A percentile compares a stretch with the other conserved stretches of the same genome.
Conservation (phyloP, 768 basidiomycete genomes). For the Pleurotus giganteus region DNA sequence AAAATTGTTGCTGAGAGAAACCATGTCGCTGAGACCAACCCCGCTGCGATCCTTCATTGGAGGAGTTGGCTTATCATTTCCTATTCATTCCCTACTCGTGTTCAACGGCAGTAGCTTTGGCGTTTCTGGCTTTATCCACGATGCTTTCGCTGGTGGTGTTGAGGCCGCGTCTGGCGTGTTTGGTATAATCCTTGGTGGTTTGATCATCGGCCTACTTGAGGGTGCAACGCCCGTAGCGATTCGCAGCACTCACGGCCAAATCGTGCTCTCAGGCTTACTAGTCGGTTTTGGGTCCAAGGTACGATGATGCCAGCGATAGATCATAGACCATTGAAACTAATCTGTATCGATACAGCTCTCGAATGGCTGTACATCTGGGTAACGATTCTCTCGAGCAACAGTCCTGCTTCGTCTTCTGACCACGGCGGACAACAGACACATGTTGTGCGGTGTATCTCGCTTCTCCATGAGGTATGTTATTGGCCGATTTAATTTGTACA, state of each 20-base stretch:
- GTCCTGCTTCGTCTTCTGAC: not conserved
- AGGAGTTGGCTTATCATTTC: constrained; percentile 49
- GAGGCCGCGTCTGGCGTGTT: constrained; percentile 40
- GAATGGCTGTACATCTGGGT: constrained; percentile 70
- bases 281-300: constrained; percentile 62
- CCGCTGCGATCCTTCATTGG: constrained; percentile 55
- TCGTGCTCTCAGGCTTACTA: constrained; percentile 49
- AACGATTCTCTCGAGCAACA: constrained; percentile 8
- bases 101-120: constrained; percentile 59
- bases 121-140: constrained; percentile 60
- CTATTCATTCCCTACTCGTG: constrained; percentile 49
- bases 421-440: constrained; percentile 41
- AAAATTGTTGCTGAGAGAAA: not conserved
- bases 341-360: constrained; percentile 35
- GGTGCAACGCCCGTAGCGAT: constrained; percentile 24
- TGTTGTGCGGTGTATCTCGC: constrained; percentile 59
- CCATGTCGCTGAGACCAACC: constrained; percentile 33
- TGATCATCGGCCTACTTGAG: constrained; percentile 40
- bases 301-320: constrained; percentile 1
- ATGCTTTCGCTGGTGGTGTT: constrained; percentile 39
- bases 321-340: constrained; percentile 9
- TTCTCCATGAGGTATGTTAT: constrained; percentile 48
- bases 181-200: constrained; percentile 51
- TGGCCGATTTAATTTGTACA: not conserved
- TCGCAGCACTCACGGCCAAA: constrained; percentile 20